Conservation (phyloP, 768 basidiomycete species). For the Lanmaoa rubissima region DNA sequence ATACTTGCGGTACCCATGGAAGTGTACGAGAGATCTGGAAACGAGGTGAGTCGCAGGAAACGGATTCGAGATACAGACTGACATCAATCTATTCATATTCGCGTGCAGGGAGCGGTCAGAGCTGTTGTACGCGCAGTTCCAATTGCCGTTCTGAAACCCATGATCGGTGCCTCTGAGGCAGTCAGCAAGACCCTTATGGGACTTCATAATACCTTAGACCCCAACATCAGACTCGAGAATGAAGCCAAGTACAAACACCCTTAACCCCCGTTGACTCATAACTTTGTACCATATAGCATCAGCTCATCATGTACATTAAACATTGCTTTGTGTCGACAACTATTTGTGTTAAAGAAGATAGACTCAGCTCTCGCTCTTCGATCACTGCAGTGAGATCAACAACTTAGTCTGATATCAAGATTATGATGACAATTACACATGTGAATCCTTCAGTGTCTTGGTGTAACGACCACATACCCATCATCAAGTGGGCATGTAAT, state of each 20-base stretch:
- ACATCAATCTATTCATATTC: not conserved
- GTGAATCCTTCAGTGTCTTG: slow-evolving; percentile 16
- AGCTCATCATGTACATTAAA: slow-evolving; percentile 13
- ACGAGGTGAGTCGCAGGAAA: slow-evolving; percentile 57
- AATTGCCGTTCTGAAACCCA: slow-evolving; percentile 94
- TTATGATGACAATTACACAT: not conserved
- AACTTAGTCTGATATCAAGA: not conserved
- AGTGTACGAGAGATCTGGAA: slow-evolving; percentile 91
- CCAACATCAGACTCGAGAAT: slow-evolving; percentile 74
- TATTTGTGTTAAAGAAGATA: not conserved
- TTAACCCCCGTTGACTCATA: slow-evolving; percentile 31
- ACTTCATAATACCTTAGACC: slow-evolving; percentile 90
- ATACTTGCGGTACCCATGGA: slow-evolving; percentile 99
- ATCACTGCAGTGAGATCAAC: not conserved
- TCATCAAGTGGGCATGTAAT: slow-evolving; percentile 33
- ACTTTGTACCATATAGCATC: slow-evolving; percentile 23
- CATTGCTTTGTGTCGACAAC: not conserved
- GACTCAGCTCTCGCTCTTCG: not conserved
- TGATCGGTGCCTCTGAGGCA: slow-evolving; percentile 97
- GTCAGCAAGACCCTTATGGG: slow-evolving; percentile 95
- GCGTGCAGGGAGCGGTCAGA: slow-evolving; percentile 77
- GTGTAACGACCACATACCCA: slow-evolving; percentile 29
- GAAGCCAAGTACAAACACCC: slow-evolving; percentile 94
- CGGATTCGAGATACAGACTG: not conserved
- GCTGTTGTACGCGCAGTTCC: slow-evolving; percentile 97